Evolutionary conservation across 805 yeast species (phyloP).

Genomic region (Zygoascus ofunaensis): DNA sequence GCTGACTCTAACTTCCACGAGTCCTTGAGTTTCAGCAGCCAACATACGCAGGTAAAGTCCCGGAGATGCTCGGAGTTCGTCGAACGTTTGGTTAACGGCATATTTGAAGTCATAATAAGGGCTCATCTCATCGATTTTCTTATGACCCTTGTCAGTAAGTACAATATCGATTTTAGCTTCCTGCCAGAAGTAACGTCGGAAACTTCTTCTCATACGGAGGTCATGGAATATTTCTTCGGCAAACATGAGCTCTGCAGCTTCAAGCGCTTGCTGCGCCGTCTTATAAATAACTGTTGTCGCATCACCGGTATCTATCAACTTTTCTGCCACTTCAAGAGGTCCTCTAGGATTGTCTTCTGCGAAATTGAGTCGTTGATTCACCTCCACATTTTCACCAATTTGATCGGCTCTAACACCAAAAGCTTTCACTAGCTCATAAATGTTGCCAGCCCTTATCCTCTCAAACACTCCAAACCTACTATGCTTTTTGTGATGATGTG

Average conservation of each 20-base stretch:
- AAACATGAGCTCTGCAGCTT: conserved; percentile 63
- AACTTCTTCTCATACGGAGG: conserved; percentile 64
- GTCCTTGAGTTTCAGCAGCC: conserved; percentile 77
- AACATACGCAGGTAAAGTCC: conserved; percentile 81
- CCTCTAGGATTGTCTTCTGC: conserved; percentile 56
- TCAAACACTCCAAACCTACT: conserved; percentile 33
- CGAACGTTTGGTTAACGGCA: conserved; percentile 70
- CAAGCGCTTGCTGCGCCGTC: conserved; percentile 43
- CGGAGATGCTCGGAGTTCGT: conserved; percentile 66
- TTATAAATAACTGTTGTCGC: conserved; percentile 12
- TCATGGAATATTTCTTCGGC: conserved; percentile 75
- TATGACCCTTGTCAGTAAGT: conserved; percentile 74
- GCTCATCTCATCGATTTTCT: conserved; percentile 68
- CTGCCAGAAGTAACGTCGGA: conserved; percentile 50
- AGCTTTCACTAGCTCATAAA: conserved; percentile 57
- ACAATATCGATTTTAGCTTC: conserved; percentile 61
- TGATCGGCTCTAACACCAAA: conserved; percentile 73
- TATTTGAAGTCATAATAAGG: conserved; percentile 87
- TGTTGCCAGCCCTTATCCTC: conserved; percentile 48
- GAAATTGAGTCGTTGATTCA: conserved; percentile 57
- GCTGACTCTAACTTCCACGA: conserved; percentile 55
- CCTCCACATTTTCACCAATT: conserved; percentile 71
- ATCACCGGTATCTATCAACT: conserved; percentile 8
- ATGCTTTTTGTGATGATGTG: conserved; percentile 20
- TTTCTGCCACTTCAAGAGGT: conserved; percentile 53